A percentile compares a stretch with the other conserved stretches of the same genome.
phyloP scores from a whole-genome alignment of 2,329 filamentous ascomycete species.

The Fusarium sp. region DNA sequence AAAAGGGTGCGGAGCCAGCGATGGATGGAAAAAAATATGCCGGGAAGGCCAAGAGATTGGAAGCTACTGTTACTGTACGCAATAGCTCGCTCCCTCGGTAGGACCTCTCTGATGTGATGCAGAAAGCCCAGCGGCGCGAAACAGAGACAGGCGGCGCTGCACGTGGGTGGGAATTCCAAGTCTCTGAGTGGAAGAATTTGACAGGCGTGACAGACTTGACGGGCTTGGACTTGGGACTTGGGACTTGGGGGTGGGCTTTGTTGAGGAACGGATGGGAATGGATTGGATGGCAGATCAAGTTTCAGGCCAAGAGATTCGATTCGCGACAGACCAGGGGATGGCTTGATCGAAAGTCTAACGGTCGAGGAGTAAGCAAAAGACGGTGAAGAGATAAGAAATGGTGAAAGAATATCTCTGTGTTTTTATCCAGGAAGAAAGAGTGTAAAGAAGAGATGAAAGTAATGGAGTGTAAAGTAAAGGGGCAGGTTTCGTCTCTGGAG shows the following conservation, averaged over 20 bases:
- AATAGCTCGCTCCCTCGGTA: constrained; percentile 14
- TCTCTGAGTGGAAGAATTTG: constrained; percentile 7
- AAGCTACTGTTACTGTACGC: constrained; percentile 1
- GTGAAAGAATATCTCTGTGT: background rate
- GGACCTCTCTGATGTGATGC: background rate
- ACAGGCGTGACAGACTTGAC: constrained; percentile 18
- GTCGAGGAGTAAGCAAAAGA: constrained; percentile 17
- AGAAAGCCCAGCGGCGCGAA: constrained; percentile 16
- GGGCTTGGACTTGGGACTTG: background rate
- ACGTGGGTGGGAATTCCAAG: constrained; percentile 27
- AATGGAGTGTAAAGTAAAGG: constrained; percentile 31
- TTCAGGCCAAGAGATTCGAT: constrained; percentile 35
- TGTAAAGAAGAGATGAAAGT: constrained; percentile 1
- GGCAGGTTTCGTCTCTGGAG: constrained; percentile 23
- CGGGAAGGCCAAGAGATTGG: constrained; percentile 12
- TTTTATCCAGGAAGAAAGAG: constrained; percentile 10
- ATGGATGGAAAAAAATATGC: constrained; percentile 23
- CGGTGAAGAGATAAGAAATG: constrained; percentile 24
- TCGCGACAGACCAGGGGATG: constrained; percentile 20
- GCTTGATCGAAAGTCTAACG: constrained; percentile 26
- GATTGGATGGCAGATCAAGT: constrained; percentile 20
- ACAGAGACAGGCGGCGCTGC: constrained; percentile 28
- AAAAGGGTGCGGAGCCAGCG: constrained; percentile 17
- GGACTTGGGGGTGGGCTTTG: constrained; percentile 22
- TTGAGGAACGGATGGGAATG: constrained; percentile 18